These are phyloP conservation scores for Rhododendron ovatum DNA, from an alignment of 148 eudicot species.

Conservation along the genomic window DNA sequence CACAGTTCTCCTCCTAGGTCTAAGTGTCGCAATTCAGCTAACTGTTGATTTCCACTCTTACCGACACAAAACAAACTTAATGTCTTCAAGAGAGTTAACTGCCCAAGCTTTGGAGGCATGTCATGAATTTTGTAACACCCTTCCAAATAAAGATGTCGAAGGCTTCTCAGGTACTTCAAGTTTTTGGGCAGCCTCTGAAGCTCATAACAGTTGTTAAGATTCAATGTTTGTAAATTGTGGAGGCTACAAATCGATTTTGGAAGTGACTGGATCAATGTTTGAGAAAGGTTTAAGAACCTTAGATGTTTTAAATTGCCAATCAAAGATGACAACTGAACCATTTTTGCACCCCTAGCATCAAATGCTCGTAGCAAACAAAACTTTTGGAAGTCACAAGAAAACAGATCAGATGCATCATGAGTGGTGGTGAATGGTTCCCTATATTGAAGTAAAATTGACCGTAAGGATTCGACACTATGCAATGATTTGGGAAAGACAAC, in stretches of 20 bases:
- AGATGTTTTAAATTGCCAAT: too few relatives aligned
- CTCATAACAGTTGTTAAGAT: fast-evolving
- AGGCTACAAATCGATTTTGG: neutral
- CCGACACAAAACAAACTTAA: neutral
- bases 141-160: neutral
- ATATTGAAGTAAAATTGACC: neutral
- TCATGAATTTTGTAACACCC: neutral
- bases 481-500: neutral
- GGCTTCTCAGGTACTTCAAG: neutral
- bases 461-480: neutral
- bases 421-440: fast-evolving
- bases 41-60: neutral
- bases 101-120: neutral
- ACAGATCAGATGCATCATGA: fast-evolving
- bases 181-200: neutral
- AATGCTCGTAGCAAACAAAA: neutral
- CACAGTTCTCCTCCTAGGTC: neutral
- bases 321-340: neutral
- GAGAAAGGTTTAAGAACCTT: neutral
- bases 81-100: neutral
- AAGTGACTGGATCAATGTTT: neutral
- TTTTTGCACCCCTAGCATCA: neutral
- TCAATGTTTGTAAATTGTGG: neutral
- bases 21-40: neutral
- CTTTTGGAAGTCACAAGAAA: neutral